Evolutionary conservation across 495 filamentous ascomycete species (phyloP).

Genomic region (Hypomontagnella monticulosa): DNA sequence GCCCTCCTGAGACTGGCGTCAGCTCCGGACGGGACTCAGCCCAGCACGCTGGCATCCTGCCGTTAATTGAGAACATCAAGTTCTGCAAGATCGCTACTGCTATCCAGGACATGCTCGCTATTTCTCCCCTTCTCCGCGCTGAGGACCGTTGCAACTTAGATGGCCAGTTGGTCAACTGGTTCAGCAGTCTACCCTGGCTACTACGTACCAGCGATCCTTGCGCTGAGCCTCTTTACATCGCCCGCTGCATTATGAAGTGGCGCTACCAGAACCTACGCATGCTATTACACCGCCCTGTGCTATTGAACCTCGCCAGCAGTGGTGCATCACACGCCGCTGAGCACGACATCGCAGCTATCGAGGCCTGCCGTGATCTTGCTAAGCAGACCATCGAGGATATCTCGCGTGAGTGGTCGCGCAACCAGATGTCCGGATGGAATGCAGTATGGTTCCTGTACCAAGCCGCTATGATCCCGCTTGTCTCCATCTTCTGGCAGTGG

Average conservation of each 20-base stretch:
- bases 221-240: conserved; percentile 73
- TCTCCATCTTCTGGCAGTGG: conserved; percentile 75
- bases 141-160: conserved; percentile 74
- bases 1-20: conserved; percentile 67
- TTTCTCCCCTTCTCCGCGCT: conserved; percentile 70
- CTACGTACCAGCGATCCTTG: conserved; percentile 74
- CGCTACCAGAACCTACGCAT: conserved; percentile 81
- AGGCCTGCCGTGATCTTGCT: conserved; percentile 74
- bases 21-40: conserved; percentile 60
- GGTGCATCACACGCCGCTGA: conserved; percentile 70
- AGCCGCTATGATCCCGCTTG: conserved; percentile 78
- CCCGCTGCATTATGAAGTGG: conserved; percentile 83
- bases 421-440: conserved; percentile 84
- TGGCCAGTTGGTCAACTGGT: conserved; percentile 74
- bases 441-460: conserved; percentile 87
- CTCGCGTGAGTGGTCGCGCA: conserved; percentile 69
- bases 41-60: conserved; percentile 70
- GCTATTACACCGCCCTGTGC: conserved; percentile 78
- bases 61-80: conserved; percentile 78
- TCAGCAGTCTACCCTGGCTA: conserved; percentile 75
- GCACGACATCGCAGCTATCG: conserved; percentile 72
- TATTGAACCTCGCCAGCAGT: conserved; percentile 76
- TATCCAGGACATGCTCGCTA: conserved; percentile 79
- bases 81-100: conserved; percentile 83
- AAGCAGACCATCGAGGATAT: conserved; percentile 78